These are phyloP conservation scores for Aphanocladium album DNA, from an alignment of 2,329 filamentous ascomycete species.

Conservation along the genomic window DNA sequence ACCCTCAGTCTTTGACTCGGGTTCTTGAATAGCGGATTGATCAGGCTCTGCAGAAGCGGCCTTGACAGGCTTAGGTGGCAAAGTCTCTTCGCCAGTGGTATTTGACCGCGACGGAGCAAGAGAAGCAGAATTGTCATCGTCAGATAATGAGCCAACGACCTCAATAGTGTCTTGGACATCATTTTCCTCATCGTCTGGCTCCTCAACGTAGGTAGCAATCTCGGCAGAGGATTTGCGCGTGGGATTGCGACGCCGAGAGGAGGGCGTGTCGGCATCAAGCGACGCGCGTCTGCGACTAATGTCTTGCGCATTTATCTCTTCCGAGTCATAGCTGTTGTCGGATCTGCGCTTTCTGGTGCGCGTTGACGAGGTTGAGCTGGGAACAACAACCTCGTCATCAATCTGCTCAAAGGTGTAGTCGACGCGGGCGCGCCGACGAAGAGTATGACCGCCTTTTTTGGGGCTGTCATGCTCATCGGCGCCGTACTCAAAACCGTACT, in stretches of 20 bases:
- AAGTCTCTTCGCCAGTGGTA: background rate
- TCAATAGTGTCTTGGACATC: slow-evolving; percentile 11
- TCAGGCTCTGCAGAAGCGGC: background rate
- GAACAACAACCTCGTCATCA: slow-evolving; percentile 40
- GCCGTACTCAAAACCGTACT: slow-evolving; percentile 23
- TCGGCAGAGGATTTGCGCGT: slow-evolving; percentile 33
- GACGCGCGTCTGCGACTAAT: slow-evolving; percentile 34
- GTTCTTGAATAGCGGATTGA: background rate
- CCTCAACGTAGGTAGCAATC: slow-evolving; percentile 28
- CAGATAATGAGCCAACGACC: slow-evolving; percentile 2
- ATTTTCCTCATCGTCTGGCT: slow-evolving; percentile 24
- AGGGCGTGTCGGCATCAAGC: slow-evolving; percentile 30
- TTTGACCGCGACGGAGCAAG: background rate
- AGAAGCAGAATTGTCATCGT: slow-evolving; percentile 4
- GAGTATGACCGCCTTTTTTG: slow-evolving; percentile 54
- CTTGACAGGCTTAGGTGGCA: background rate
- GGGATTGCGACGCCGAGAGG: slow-evolving; percentile 35
- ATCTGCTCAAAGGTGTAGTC: slow-evolving; percentile 53
- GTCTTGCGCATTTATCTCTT: slow-evolving; percentile 25
- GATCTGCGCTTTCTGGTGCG: slow-evolving; percentile 34
- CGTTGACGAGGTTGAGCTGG: slow-evolving; percentile 29
- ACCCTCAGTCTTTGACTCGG: background rate
- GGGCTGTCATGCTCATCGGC: slow-evolving; percentile 46
- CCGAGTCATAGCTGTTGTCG: slow-evolving; percentile 29
- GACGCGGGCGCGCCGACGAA: slow-evolving; percentile 51